These are phyloP conservation scores for Mrakia hoshinonis DNA, from an alignment of 768 basidiomycete genomes.

Conservation along the genomic window DNA sequence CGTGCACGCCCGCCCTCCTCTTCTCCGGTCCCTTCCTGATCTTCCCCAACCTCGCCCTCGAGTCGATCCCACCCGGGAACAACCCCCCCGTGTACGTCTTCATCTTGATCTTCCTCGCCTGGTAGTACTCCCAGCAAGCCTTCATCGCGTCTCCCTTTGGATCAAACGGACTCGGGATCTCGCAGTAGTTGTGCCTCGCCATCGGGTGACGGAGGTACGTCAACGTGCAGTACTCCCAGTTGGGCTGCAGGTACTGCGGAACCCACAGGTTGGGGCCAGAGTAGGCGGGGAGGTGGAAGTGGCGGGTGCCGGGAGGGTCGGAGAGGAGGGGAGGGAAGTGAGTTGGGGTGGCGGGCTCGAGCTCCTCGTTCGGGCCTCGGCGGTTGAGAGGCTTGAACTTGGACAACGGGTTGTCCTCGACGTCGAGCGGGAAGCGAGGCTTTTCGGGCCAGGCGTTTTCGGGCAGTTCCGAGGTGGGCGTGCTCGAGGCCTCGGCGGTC, in stretches of 20 bases:
- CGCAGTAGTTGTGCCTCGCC: conserved; percentile 80
- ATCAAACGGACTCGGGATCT: conserved; percentile 91
- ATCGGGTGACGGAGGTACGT: conserved; percentile 94
- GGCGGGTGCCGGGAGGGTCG: conserved; percentile 34
- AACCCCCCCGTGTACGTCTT: conserved; percentile 21
- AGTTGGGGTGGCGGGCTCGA: conserved; percentile 15
- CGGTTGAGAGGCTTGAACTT: not conserved
- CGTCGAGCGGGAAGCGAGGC: not conserved
- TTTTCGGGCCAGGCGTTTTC: not conserved
- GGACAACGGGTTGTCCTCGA: not conserved
- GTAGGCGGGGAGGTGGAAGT: conserved; percentile 76
- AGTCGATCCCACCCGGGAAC: conserved; percentile 27
- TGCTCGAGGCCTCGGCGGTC: not conserved
- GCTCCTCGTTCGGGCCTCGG: not conserved
- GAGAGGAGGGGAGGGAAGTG: conserved; percentile 19
- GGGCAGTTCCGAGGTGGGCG: not conserved
- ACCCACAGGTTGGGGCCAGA: conserved; percentile 88
- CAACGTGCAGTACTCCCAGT: conserved; percentile 78
- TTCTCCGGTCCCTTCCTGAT: conserved; percentile 11
- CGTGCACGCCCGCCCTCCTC: conserved; percentile 20
- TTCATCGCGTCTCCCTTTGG: conserved; percentile 89
- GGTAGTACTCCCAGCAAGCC: conserved; percentile 92
- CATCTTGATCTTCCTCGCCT: conserved; percentile 16
- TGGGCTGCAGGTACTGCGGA: conserved; percentile 79
- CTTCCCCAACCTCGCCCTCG: conserved; percentile 13